Conservation (phyloP, 78 protist species). For the Anaeramoeba ignava region DNA sequence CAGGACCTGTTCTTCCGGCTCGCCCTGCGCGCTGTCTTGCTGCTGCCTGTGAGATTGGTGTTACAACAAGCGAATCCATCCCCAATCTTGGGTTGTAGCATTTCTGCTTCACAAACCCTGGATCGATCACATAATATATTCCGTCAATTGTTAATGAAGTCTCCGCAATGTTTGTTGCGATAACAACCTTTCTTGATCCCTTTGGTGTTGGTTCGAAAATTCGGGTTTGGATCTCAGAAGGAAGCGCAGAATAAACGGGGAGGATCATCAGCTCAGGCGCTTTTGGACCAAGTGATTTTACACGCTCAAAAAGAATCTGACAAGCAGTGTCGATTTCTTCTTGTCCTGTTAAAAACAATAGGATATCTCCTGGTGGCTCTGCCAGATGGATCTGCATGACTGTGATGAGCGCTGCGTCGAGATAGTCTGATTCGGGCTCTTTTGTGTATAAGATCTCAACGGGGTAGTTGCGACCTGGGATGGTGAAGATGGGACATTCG, state of each 20-base stretch:
- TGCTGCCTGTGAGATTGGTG: slow-evolving; percentile 39
- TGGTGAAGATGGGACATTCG: slow-evolving; percentile 69
- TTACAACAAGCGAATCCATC: slow-evolving; percentile 88
- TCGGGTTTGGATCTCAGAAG: slow-evolving; percentile 77
- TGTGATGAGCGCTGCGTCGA: slow-evolving; percentile 82
- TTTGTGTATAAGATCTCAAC: slow-evolving; percentile 83
- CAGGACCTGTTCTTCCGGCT: slow-evolving; percentile 18
- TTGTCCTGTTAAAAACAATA: slow-evolving; percentile 93
- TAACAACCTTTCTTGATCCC: slow-evolving; percentile 56
- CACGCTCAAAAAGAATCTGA: slow-evolving; percentile 54
- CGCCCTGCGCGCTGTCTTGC: slow-evolving; percentile 25
- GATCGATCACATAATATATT: slow-evolving; percentile 68
- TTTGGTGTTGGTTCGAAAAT: slow-evolving; percentile 83
- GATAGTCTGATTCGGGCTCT: slow-evolving; percentile 89
- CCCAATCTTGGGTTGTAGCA: slow-evolving; percentile 75
- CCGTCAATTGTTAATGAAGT: slow-evolving; percentile 84
- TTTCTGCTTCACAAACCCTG: slow-evolving; percentile 84
- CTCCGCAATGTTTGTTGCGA: slow-evolving; percentile 97
- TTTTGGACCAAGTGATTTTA: slow-evolving; percentile 52
- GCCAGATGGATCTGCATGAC: slow-evolving; percentile 89
- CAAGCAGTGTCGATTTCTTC: slow-evolving; percentile 76
- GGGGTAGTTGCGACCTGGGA: slow-evolving; percentile 72
- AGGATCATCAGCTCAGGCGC: slow-evolving; percentile 67
- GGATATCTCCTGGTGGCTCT: slow-evolving; percentile 88
- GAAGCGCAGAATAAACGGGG: slow-evolving; percentile 89